Conservation (phyloP, 2,329 filamentous ascomycete species). For the Aspergillus sp. region DNA sequence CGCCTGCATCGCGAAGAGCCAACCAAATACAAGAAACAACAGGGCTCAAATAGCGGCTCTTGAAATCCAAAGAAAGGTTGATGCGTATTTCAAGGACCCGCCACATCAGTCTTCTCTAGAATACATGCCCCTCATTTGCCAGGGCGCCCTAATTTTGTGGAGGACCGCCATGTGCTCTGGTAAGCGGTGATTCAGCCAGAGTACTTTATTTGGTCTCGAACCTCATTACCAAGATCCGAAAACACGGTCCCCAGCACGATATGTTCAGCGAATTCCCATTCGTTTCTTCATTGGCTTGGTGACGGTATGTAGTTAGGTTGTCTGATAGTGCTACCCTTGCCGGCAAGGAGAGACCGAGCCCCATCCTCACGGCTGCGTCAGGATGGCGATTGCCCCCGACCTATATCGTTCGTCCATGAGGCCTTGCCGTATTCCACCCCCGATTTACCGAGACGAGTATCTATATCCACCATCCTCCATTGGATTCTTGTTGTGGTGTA, state of each 20-base stretch:
- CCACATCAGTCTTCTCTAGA: too few species aligned
- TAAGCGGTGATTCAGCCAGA: too few species aligned
- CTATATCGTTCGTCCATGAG: background rate
- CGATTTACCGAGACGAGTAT: background rate
- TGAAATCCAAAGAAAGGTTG: too few species aligned
- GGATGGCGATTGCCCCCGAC: background rate
- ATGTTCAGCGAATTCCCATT: too few species aligned
- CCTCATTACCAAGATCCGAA: too few species aligned
- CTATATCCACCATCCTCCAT: background rate
- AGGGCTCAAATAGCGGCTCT: too few species aligned
- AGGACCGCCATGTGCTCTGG: too few species aligned
- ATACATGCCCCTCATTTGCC: too few species aligned
- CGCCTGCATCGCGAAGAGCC: background rate
- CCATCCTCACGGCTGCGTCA: background rate
- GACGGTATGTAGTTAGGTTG: background rate
- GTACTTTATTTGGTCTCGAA: too few species aligned
- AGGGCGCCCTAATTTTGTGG: too few species aligned
- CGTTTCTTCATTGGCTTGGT: background rate
- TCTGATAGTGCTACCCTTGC: background rate
- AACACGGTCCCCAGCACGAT: too few species aligned
- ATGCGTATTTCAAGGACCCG: too few species aligned
- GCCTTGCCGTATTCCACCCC: background rate
- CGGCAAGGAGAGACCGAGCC: background rate
- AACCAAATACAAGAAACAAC: background rate
- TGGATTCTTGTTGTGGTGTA: background rate